These are phyloP conservation scores for Paecilomyces fulvus DNA, from an alignment of 2,329 filamentous ascomycete species.

Conservation along the genomic window DNA sequence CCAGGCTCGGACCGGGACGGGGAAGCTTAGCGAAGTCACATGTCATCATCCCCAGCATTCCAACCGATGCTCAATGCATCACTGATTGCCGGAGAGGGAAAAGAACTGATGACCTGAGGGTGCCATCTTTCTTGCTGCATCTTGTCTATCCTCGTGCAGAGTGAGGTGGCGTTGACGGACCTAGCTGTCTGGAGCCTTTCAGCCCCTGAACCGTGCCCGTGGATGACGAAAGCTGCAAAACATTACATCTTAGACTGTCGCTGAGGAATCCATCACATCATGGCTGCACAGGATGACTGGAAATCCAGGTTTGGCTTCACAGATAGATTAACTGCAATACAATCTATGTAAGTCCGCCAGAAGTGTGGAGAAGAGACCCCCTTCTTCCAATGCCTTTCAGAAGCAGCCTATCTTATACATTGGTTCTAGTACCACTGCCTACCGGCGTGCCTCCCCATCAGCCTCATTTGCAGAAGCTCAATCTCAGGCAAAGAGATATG, in stretches of 20 bases:
- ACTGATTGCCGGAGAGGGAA: not conserved
- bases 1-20: not conserved
- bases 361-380: not conserved
- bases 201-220: conserved; percentile 4
- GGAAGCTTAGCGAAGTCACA: conserved; percentile 1
- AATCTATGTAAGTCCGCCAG: conserved; percentile 46
- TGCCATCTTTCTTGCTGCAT: not conserved
- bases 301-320: conserved; percentile 46
- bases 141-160: not conserved
- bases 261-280: conserved; percentile 30
- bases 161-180: not conserved
- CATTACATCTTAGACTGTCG: conserved; percentile 5
- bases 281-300: conserved; percentile 37
- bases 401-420: conserved; percentile 9
- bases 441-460: conserved; percentile 37
- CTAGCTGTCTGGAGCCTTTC: not conserved
- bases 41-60: not conserved
- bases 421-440: conserved; percentile 39
- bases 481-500: conserved; percentile 55
- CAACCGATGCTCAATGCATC: not conserved
- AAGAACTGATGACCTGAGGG: not conserved
- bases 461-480: conserved; percentile 42
- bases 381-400: not conserved
- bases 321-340: conserved; percentile 55
- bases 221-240: not conserved